Percentiles rank a stretch among this genome's conserved stretches.
Evolutionary conservation across 768 basidiomycete species (phyloP).

Genomic region (Trametes meyenii): DNA sequence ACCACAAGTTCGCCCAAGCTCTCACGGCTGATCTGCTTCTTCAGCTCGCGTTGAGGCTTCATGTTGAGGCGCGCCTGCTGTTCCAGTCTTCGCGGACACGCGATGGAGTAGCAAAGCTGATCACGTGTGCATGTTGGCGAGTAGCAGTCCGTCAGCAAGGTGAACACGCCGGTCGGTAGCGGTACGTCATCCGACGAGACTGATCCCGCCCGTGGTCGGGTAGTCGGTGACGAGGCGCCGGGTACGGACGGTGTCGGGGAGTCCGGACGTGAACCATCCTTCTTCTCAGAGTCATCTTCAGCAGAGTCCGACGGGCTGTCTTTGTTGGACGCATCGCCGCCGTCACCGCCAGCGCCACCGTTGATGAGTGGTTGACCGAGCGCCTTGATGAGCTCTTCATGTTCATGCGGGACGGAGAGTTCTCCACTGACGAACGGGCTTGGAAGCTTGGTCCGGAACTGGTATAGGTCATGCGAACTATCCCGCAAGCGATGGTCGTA

Average conservation of each 20-base stretch:
- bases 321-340: constrained; percentile 29
- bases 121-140: constrained; percentile 96
- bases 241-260: constrained; percentile 31
- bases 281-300: constrained; percentile 33
- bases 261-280: constrained; percentile 28
- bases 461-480: constrained; percentile 86
- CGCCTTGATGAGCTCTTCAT: constrained; percentile 34
- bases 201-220: constrained; percentile 44
- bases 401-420: constrained; percentile 45
- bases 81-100: constrained; percentile 90
- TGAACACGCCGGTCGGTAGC: constrained; percentile 93
- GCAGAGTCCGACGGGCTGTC: constrained; percentile 35
- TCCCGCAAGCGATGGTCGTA: constrained; percentile 96
- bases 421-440: constrained; percentile 88
- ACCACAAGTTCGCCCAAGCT: constrained; percentile 81
- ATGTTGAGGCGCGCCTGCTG: constrained; percentile 94
- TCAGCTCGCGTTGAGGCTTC: constrained; percentile 89
- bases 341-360: constrained; percentile 33
- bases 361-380: constrained; percentile 31
- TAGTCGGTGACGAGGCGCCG: constrained; percentile 27
- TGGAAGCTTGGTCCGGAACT: constrained; percentile 82
- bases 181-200: constrained; percentile 61
- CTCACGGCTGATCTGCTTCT: constrained; percentile 80
- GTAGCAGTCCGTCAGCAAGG: constrained; percentile 95
- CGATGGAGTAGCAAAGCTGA: constrained; percentile 95